Evolutionary conservation across 176 grass and related monocot genomes (phyloP).

Genomic region (Guadua angustifolia): DNA sequence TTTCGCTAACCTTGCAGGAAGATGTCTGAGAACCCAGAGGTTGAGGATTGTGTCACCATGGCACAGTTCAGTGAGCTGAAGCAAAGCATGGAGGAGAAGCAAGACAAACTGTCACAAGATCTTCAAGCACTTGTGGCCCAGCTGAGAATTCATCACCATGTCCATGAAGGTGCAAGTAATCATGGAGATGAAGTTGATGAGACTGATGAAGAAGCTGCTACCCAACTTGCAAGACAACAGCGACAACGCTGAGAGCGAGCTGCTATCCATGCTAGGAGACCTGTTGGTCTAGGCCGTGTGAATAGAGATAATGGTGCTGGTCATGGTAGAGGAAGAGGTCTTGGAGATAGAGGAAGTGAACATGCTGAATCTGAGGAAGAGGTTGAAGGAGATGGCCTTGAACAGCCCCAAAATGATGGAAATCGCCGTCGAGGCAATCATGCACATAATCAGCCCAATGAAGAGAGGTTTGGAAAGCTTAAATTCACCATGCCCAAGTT

Average conservation of each 20-base stretch:
- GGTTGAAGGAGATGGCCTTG: not conserved
- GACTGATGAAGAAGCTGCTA: not conserved
- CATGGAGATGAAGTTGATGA: not conserved
- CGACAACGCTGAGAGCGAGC: not conserved
- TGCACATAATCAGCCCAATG: not conserved
- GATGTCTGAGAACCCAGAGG: not conserved
- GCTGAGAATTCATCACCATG: not conserved
- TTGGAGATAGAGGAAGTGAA: not conserved
- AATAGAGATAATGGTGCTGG: not conserved
- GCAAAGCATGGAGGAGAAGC: not conserved
- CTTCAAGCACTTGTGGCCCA: too few relatives aligned
- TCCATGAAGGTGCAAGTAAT: not conserved
- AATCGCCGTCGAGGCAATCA: not conserved
- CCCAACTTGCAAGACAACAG: not conserved
- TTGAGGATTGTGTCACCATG: not conserved
- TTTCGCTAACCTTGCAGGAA: not conserved
- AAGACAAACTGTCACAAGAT: not conserved
- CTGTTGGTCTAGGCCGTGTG: not conserved
- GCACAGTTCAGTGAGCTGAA: not conserved
- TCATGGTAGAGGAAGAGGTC: too few relatives aligned
- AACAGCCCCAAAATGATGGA: not conserved
- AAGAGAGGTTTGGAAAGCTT: too few relatives aligned
- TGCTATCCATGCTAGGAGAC: not conserved
- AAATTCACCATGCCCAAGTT: too few relatives aligned
- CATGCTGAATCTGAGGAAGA: not conserved